Evolutionary conservation across 179 eudicot species (phyloP).

Genomic region (Carnegiea gigantea): DNA sequence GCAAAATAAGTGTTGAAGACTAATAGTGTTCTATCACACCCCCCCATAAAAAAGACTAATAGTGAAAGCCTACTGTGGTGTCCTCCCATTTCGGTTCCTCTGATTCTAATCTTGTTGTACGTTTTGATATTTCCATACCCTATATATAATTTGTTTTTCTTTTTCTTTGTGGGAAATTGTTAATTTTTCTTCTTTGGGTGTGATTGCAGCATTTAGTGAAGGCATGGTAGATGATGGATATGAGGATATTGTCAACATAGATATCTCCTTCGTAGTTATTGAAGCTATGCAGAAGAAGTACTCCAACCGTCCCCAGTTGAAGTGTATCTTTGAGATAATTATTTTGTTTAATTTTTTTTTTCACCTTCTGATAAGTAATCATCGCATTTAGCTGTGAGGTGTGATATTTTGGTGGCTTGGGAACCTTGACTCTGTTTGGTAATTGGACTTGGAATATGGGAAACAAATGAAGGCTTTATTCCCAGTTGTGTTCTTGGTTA

Average conservation of each 20-base stretch:
- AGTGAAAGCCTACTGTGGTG: not conserved
- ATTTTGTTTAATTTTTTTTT: not conserved
- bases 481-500: not conserved
- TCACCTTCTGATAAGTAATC: not conserved
- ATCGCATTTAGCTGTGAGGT: not conserved
- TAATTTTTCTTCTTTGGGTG: not conserved
- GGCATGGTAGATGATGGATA: conserved; percentile 82
- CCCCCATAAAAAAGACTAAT: too few species aligned
- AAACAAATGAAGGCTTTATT: not conserved
- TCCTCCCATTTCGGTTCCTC: not conserved
- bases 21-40: too few species aligned
- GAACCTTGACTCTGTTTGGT: not conserved
- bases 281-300: conserved; percentile 80
- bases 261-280: conserved; percentile 79
- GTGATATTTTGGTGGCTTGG: not conserved
- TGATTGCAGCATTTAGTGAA: conserved; percentile 75
- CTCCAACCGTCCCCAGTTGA: conserved; percentile 46
- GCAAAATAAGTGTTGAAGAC: too few species aligned
- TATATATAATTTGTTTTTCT: not conserved
- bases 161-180: not conserved
- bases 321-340: conserved; percentile 50
- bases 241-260: conserved; percentile 65
- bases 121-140: not conserved
- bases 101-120: not conserved
- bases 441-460: not conserved